Percentiles rank a stretch among this genome's conserved stretches.
These are phyloP conservation scores for Euphrasia confusa DNA, from an alignment of 257 asterid genomes.

Conservation along the genomic window DNA sequence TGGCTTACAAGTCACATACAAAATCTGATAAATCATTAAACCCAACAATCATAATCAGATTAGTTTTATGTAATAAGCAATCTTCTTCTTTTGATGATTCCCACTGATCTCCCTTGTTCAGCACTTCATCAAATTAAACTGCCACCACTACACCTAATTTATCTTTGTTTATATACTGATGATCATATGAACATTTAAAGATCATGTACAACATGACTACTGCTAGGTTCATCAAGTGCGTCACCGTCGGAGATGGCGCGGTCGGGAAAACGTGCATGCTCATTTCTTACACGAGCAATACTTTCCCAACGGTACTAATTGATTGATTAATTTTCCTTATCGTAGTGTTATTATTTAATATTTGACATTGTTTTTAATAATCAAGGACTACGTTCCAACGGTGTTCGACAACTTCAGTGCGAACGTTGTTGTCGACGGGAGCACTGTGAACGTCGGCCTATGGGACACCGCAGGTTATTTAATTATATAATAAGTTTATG, in stretches of 20 bases:
- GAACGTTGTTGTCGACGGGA: constrained; percentile 83
- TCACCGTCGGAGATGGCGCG: constrained; percentile 82
- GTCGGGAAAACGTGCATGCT: constrained; percentile 89
- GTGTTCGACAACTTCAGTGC: constrained; percentile 90
- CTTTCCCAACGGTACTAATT: constrained; percentile 63
- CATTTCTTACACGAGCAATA: constrained; percentile 77
- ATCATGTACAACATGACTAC: constrained; percentile 46
- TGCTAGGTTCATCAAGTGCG: constrained; percentile 75
- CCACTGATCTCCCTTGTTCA: constrained; percentile 34
- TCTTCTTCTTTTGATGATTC: constrained; percentile 3
- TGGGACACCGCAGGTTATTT: constrained; percentile 90
- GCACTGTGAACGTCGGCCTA: constrained; percentile 73
- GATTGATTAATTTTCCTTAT: not conserved
- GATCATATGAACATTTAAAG: not conserved
- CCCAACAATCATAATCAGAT: constrained; percentile 20
- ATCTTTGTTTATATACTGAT: not conserved
- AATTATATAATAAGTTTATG: too few relatives aligned
- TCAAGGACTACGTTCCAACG: constrained; percentile 79
- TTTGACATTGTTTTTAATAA: not conserved
- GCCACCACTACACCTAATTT: constrained; percentile 52
- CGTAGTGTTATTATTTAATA: too few relatives aligned
- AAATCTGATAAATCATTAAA: not conserved
- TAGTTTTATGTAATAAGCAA: constrained; percentile 41
- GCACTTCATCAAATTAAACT: constrained; percentile 39
- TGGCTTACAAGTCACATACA: not conserved